A percentile compares a stretch with the other conserved stretches of the same genome.
These are phyloP conservation scores for Botryosphaeria dothidea DNA, from an alignment of 2,329 filamentous ascomycete genomes.

Conservation along the genomic window DNA sequence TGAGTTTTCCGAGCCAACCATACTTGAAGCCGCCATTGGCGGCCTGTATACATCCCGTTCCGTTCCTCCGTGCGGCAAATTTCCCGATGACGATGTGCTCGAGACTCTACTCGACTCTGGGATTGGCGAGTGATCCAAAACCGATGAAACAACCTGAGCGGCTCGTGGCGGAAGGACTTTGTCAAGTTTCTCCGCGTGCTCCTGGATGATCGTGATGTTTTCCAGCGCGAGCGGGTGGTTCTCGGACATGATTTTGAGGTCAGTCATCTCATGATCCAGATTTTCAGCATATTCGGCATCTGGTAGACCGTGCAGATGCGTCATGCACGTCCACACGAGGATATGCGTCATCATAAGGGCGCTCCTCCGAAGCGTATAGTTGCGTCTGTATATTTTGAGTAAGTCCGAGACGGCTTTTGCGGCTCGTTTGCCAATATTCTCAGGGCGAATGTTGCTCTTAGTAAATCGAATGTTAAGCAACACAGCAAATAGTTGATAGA, in stretches of 20 bases:
- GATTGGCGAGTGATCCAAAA: too few species aligned
- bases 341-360: neutral
- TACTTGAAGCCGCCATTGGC: neutral
- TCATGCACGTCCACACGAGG: slow-evolving; percentile 3
- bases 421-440: neutral
- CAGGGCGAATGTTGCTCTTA: neutral
- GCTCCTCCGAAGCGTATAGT: neutral
- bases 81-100: neutral
- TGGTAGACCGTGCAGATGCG: neutral
- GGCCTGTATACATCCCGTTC: neutral
- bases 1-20: neutral
- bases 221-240: neutral
- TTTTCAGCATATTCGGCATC: neutral
- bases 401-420: neutral
- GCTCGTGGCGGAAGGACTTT: neutral
- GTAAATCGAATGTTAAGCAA: neutral
- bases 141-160: neutral
- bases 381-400: neutral
- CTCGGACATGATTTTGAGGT: neutral
- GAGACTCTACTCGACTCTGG: neutral
- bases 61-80: neutral
- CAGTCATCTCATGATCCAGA: neutral
- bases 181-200: neutral
- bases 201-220: neutral
- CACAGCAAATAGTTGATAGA: neutral